These are phyloP conservation scores for Anisodus acutangulus DNA, from an alignment of 257 asterid genomes.

Conservation along the genomic window DNA sequence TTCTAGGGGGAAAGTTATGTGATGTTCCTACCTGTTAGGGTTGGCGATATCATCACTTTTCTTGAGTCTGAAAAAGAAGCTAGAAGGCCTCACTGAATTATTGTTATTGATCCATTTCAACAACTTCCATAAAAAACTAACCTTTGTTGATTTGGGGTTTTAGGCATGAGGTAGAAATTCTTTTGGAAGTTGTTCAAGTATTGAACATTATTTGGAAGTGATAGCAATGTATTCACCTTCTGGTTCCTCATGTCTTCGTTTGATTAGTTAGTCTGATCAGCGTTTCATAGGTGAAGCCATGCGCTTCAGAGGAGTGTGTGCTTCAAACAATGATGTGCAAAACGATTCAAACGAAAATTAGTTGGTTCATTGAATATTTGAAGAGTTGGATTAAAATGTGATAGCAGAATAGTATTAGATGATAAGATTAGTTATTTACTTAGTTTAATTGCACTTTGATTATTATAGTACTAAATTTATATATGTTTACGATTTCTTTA, in stretches of 20 bases:
- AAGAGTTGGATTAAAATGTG: neutral
- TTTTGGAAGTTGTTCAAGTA: neutral
- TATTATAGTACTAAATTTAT: neutral
- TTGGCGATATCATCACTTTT: neutral
- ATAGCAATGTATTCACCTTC: too few relatives aligned
- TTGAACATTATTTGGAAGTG: neutral
- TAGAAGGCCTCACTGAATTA: neutral
- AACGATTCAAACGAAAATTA: neutral
- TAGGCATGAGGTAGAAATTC: neutral
- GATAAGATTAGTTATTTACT: too few relatives aligned
- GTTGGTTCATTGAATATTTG: neutral
- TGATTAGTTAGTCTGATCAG: neutral
- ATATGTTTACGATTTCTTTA: neutral
- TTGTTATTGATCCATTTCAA: neutral
- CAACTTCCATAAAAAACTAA: neutral
- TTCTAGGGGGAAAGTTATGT: neutral
- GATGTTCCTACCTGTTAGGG: neutral
- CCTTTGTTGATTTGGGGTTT: neutral
- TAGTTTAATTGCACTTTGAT: neutral
- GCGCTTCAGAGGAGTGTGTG: neutral
- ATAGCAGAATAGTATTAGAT: too few relatives aligned
- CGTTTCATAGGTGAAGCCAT: neutral
- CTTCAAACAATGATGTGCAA: neutral
- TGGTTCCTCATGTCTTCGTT: too few relatives aligned
- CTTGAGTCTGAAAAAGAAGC: neutral